Conservation (phyloP, 257 asterid genomes). For the Marsdenia floribunda region DNA sequence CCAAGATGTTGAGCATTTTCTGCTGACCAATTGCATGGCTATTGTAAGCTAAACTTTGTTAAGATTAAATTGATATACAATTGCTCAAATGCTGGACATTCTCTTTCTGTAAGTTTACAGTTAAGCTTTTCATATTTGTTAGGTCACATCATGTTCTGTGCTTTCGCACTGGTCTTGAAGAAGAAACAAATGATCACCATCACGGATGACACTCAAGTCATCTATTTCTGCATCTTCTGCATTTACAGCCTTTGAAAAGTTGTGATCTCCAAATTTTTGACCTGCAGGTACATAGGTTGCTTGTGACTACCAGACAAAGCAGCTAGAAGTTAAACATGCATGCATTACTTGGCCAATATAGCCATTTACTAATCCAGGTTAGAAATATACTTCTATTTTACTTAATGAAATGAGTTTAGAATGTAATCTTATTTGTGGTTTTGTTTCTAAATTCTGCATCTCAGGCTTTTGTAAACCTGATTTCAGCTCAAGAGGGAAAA, state of each 20-base stretch:
- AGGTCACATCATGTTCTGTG: slow-evolving; percentile 9
- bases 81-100: neutral
- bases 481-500: neutral
- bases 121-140: neutral
- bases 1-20: neutral
- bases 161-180: slow-evolving; percentile 26
- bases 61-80: slow-evolving; percentile 11
- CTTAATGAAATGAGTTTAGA: neutral
- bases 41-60: neutral
- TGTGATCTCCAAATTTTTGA: slow-evolving; percentile 51
- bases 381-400: neutral
- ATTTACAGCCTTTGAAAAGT: slow-evolving; percentile 40
- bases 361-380: neutral
- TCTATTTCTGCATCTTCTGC: slow-evolving; percentile 80
- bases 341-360: neutral
- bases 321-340: slow-evolving; percentile 4
- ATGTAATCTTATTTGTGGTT: neutral
- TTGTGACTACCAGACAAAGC: slow-evolving; percentile 21
- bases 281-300: slow-evolving; percentile 56
- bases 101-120: neutral
- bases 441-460: neutral
- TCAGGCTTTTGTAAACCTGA: slow-evolving; percentile 2
- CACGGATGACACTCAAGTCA: slow-evolving; percentile 62
- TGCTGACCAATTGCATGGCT: neutral
- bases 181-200: slow-evolving; percentile 81